Evolutionary conservation across 1,139 yeast genomes (phyloP).

Genomic region (Sugiyamaella neomexicana): DNA sequence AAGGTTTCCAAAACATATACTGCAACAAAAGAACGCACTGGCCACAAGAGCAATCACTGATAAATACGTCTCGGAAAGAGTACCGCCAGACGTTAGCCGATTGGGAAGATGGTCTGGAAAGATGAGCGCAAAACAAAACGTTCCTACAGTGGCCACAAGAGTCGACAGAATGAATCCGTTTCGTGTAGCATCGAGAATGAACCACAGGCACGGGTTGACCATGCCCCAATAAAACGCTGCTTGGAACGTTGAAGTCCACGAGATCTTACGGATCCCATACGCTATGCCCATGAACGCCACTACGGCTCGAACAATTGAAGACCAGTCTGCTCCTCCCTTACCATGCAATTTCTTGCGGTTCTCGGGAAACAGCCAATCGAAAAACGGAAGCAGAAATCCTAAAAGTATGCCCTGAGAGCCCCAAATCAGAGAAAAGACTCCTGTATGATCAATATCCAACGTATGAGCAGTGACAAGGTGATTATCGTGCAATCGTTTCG

Average conservation of each 20-base stretch:
- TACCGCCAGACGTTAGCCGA: conserved; percentile 12
- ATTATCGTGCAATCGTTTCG: conserved; percentile 40
- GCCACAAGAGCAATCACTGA: conserved; percentile 50
- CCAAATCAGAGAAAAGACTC: conserved; percentile 39
- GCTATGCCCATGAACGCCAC: conserved; percentile 82
- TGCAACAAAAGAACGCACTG: conserved; percentile 67
- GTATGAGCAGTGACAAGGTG: conserved; percentile 36
- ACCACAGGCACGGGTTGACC: conserved; percentile 79
- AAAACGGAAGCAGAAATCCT: conserved; percentile 62
- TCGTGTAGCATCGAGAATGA: conserved; percentile 70
- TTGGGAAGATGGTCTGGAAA: conserved; percentile 37
- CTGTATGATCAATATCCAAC: conserved; percentile 32
- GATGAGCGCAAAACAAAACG: conserved; percentile 34
- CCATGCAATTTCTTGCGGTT: conserved; percentile 26
- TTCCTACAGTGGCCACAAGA: conserved; percentile 36
- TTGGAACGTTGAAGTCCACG: conserved; percentile 76
- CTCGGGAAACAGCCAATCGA: conserved; percentile 53
- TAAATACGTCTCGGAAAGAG: conserved; percentile 30
- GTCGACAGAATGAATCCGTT: conserved; percentile 53
- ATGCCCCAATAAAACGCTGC: conserved; percentile 74
- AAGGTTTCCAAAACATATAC: conserved; percentile 67
- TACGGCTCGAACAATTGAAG: conserved; percentile 56
- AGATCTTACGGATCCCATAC: conserved; percentile 76
- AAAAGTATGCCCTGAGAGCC: conserved; percentile 61
- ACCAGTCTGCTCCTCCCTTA: conserved; percentile 40